phyloP scores from a whole-genome alignment of 306 rosid genomes.

The Vicia faba region DNA sequence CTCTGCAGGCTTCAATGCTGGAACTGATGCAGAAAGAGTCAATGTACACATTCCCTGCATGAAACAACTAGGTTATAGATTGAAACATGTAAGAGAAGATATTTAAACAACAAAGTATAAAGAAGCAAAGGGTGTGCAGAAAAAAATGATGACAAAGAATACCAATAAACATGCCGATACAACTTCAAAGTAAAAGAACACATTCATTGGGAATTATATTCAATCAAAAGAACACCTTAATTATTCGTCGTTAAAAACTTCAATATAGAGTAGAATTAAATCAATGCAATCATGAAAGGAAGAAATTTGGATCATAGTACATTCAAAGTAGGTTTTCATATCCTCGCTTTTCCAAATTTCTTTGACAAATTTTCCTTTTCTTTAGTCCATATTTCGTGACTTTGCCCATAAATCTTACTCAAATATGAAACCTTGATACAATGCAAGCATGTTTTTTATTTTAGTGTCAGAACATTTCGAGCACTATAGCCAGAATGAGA shows the following conservation, averaged over 20 bases:
- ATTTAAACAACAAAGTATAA: conserved; percentile 4
- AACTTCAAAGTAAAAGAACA: conserved; percentile 7
- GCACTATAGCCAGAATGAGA: not conserved
- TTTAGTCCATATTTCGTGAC: no score
- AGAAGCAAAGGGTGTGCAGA: conserved; percentile 9
- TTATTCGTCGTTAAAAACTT: conserved; percentile 26
- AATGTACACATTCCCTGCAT: conserved; percentile 93
- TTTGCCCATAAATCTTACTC: no score
- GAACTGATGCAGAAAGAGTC: conserved; percentile 88
- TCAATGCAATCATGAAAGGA: conserved; percentile 18
- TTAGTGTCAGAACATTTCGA: no score
- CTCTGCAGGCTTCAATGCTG: conserved; percentile 67
- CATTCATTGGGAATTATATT: conserved; percentile 5
- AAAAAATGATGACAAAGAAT: conserved; percentile 26
- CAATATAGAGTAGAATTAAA: conserved; percentile 10
- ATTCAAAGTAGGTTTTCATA: conserved; percentile 9
- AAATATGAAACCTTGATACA: no score
- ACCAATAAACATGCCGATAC: conserved; percentile 11
- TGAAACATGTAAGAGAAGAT: conserved; percentile 31
- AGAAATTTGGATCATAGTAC: not conserved
- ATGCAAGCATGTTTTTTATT: no score
- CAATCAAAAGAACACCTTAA: conserved; percentile 1
- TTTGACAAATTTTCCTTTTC: no score
- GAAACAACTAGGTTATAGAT: conserved; percentile 32
- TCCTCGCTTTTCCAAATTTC: not conserved